Evolutionary conservation across 306 rosid species (phyloP), one percentile per base, ranked within the genome.

Genomic region (Abrus pulchellus): DNA sequence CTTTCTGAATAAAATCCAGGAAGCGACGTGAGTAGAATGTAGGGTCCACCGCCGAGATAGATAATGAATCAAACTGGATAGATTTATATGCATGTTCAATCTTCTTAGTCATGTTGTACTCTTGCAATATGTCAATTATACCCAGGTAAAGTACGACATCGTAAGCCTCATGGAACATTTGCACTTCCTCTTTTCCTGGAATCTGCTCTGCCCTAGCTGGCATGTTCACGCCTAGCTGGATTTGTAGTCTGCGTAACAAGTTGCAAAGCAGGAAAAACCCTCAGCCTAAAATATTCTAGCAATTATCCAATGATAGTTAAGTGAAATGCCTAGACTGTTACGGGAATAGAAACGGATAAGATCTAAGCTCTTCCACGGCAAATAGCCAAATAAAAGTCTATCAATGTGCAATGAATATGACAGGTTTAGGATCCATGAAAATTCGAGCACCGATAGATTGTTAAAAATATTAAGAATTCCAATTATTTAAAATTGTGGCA

Each of bases 181-280:
- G 86, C 56, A 64, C 77, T 68, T 88, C 95, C 74, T 91, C 77
- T 59, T 87, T 87, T 48, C 91, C 98, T 14, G 86, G 90, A 82
- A 91, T 81, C 85, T 62, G 93, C 85, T 95, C 99, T 73, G 99
- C 99, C 88, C 99, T 93, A 30, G 99, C 89, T 4, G 99, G 98
- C 99, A 95, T 90, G 89, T 95, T 95, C 67, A 95, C 99, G 67
- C 99, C 99, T n/a, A 95, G 87, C 83, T 95, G 99, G 86, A 95
- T 93, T 89, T 95, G 99, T 36, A 95, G 86, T 74, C 99, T 95
- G 94, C 84, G 65, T 75, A 53, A 71, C 2, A 47, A 70, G 78
- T 72, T 34, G 27, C 8, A 4, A 68, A 45, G 49, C 44, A 71
- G 28, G 49, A 29, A n/a, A 74, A 45, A 60, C 29, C 9, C 48